These are phyloP conservation scores for Lepiota brunneoincarnata DNA, from an alignment of 768 basidiomycete genomes.

Conservation along the genomic window DNA sequence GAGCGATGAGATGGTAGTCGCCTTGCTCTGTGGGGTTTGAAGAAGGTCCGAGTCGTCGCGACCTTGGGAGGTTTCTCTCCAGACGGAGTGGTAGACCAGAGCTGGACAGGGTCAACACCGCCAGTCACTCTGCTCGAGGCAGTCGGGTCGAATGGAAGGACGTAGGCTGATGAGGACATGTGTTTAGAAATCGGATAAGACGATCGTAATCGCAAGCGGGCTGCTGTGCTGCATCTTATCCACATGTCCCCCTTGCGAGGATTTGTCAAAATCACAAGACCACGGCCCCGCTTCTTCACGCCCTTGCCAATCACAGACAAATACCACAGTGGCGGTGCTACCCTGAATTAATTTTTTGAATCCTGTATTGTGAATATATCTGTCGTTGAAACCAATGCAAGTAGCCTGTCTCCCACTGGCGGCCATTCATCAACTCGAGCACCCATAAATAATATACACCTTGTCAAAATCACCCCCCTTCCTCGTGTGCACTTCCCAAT, in stretches of 20 bases:
- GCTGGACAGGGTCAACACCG: slow-evolving; percentile 40
- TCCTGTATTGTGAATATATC: no score
- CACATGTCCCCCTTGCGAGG: slow-evolving; percentile 15
- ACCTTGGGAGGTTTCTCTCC: slow-evolving; percentile 53
- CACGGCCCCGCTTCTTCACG: not conserved
- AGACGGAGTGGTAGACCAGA: slow-evolving; percentile 53
- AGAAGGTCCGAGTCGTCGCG: slow-evolving; percentile 66
- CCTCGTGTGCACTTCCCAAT: no score
- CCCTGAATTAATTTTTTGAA: not conserved
- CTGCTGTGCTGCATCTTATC: slow-evolving; percentile 21
- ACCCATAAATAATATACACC: no score
- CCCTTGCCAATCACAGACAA: not conserved
- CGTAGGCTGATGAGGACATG: slow-evolving; percentile 55
- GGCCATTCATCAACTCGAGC: no score
- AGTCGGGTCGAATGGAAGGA: slow-evolving; percentile 57
- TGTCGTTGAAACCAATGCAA: no score
- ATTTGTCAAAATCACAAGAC: slow-evolving; percentile 5
- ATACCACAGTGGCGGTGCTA: not conserved
- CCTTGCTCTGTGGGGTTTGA: slow-evolving; percentile 45
- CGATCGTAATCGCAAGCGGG: slow-evolving; percentile 20
- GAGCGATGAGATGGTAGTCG: slow-evolving; percentile 57
- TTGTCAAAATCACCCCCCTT: no score
- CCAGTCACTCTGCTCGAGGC: slow-evolving; percentile 26
- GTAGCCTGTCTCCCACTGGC: no score
- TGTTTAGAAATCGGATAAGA: slow-evolving; percentile 21